These are phyloP conservation scores for Casuarina cunninghamiana DNA, from an alignment of 306 rosid species.

Conservation along the genomic window DNA sequence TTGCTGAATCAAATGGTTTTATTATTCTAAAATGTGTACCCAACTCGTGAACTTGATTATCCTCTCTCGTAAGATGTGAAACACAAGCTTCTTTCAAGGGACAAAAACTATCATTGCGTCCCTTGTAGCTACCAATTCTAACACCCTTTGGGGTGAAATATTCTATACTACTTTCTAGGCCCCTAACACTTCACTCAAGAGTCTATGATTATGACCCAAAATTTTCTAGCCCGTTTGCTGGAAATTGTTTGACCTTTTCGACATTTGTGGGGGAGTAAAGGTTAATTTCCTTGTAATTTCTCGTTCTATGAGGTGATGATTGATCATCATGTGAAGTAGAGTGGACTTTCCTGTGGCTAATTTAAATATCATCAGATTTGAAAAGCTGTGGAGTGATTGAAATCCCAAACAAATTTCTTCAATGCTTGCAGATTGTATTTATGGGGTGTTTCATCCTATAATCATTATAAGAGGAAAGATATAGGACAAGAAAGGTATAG, in stretches of 20 bases:
- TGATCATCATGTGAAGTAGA: slow-evolving; percentile 50
- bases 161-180: slow-evolving; percentile 51
- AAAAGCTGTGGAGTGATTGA: slow-evolving; percentile 31
- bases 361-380: slow-evolving; percentile 31
- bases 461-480: slow-evolving; percentile 28
- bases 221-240: slow-evolving; percentile 29
- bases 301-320: slow-evolving; percentile 49
- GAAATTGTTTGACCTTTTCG: slow-evolving; percentile 28
- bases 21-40: neutral
- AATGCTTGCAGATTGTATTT: slow-evolving; percentile 11
- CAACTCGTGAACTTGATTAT: slow-evolving; percentile 47
- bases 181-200: slow-evolving; percentile 33
- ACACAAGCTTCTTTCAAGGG: slow-evolving; percentile 54
- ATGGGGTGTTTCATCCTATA: slow-evolving; percentile 27
- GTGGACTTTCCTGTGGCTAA: slow-evolving; percentile 50
- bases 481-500: slow-evolving; percentile 19
- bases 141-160: slow-evolving; percentile 36
- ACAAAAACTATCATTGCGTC: slow-evolving; percentile 52
- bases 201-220: slow-evolving; percentile 28
- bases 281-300: slow-evolving; percentile 38
- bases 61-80: slow-evolving; percentile 54
- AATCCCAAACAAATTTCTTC: slow-evolving; percentile 19
- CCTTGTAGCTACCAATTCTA: slow-evolving; percentile 40
- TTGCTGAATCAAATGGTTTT: slow-evolving; percentile 16
- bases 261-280: slow-evolving; percentile 30